Base-by-base conservation (phyloP, 345 rosid genomes). In the Rubroshorea leprosula region DNA sequence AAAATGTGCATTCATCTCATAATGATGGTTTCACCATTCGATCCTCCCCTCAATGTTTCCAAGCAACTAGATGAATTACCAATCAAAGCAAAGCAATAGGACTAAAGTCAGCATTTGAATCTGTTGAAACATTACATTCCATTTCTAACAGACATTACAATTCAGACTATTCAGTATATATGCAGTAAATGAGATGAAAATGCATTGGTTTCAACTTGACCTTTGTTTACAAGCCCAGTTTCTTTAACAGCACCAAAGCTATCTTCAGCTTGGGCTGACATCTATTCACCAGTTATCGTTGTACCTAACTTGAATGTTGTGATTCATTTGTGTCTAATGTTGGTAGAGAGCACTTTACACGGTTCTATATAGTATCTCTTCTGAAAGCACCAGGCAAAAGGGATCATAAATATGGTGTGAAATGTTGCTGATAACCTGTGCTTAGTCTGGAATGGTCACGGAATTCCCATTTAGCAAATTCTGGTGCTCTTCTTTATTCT, bases 401-500 rank as follows among this genome's bases (percentile, higher is more conserved):
- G n/a, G n/a, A n/a, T n/a, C n/a, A n/a, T n/a, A n/a, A n/a, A n/a
- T n/a, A n/a, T n/a, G n/a, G n/a, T 7, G 24, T 21, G 22, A 60
- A 9, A 7, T 8, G 56, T 66, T 5, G 23, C 51, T 27, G 31
- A 54, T 23, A 19, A 38, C 56, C 51, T 58, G 4, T 58, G 49
- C 72, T 78, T 70, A 71, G 62, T 72, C 70, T 54, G 73, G 62
- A 54, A 67, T 61, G 51, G 63, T 58, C 1, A 65, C 62, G 10
- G 63, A 64, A 54, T 67, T 78, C 70, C 87, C 88, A 19, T 83
- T 83, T 21, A 74, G 53, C 44, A 83, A 77, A 72, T 68, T 76
- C 73, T 74, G 77, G 52, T 79, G 74, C 73, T 76, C 95, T 63
- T 83, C 92, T 68, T 68, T 89, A 74, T 54, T 70, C 78, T 69